Evolutionary conservation across 2,329 filamentous ascomycete genomes (phyloP).

Genomic region (Phaeoacremonium minimum): DNA sequence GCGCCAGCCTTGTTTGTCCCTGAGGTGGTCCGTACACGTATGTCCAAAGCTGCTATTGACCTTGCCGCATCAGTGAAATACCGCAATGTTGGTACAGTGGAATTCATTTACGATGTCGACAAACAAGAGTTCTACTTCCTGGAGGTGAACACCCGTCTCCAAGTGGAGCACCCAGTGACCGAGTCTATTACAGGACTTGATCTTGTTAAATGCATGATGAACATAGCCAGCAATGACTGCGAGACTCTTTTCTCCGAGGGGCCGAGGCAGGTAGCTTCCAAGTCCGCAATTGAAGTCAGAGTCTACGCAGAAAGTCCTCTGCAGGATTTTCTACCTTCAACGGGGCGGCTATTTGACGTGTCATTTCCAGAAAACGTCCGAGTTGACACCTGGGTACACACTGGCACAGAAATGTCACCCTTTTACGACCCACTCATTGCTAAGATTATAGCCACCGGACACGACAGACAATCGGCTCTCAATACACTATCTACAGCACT

Average conservation of each 20-base stretch:
- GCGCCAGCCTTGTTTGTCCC: conserved; percentile 30
- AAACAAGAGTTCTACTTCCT: conserved; percentile 37
- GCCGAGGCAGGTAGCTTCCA: conserved; percentile 46
- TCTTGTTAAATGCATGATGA: conserved; percentile 23
- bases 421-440: too few species aligned
- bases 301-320: conserved; percentile 70
- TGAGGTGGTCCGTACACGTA: conserved; percentile 19
- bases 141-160: conserved; percentile 43
- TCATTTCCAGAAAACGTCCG: too few species aligned
- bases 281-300: conserved; percentile 65
- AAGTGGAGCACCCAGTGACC: conserved; percentile 42
- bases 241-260: conserved; percentile 8
- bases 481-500: background rate
- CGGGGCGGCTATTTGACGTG: too few species aligned
- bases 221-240: conserved; percentile 41
- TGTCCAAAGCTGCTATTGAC: conserved; percentile 29
- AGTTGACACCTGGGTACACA: background rate
- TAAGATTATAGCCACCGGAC: too few species aligned
- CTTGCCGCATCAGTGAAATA: conserved; percentile 31
- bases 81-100: conserved; percentile 36
- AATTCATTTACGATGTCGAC: conserved; percentile 36
- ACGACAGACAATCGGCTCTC: too few species aligned
- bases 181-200: conserved; percentile 32
- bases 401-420: background rate
- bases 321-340: conserved; percentile 49